Evolutionary conservation across 2,329 filamentous ascomycete species (phyloP), one percentile per base, ranked within the genome.

Genomic region (Dissoconium aciculare): DNA sequence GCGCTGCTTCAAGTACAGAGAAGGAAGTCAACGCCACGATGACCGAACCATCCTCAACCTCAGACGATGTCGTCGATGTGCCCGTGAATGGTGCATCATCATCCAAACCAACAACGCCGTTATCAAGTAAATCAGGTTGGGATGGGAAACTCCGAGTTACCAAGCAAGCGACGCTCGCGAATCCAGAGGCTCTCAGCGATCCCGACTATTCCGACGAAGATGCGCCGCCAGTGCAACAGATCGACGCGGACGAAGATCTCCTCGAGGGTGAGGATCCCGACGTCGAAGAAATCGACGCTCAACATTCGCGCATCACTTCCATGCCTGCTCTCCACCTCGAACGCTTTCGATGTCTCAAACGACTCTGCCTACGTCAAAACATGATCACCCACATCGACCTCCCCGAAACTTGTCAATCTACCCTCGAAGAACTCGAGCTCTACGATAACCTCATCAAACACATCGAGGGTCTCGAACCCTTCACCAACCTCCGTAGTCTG

Each of bases 391-490:
- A 73, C 28, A 80, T 95, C 53, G 73, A 83, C 16, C 74, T 87
- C 5, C 73, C 93, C 4, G 63, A 57, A 57, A 19, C 59, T 91
- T 31, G 73, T 72, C 17, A 17, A 12, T 52, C 61, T 2, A 81
- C 73, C 1, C 62, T 98, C 24, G 60, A 71, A 47, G 89, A 98
- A 37, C 69, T 98, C 30, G 89, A 98, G 48, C 69, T 98, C 36
- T 98, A 98, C 62, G 89, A 98, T 59, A 98, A 98, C 56, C 67
- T 92, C 11, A 84, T 98, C 46, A 71, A 74, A 8, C 84, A 92
- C 55, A 73, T 94, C 56, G 75, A 76, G 42, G 81, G 81, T 16
- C 67, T 98, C 27, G 84, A 94, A 32, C 64, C 72, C 27, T 71
- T 94, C 34, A 71, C 67, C 9, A 67, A 79, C 38, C 69, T 98